Evolutionary conservation across 441 rosid genomes (phyloP), one percentile per base, ranked within the genome.

Genomic region (Adansonia madagascariensis): DNA sequence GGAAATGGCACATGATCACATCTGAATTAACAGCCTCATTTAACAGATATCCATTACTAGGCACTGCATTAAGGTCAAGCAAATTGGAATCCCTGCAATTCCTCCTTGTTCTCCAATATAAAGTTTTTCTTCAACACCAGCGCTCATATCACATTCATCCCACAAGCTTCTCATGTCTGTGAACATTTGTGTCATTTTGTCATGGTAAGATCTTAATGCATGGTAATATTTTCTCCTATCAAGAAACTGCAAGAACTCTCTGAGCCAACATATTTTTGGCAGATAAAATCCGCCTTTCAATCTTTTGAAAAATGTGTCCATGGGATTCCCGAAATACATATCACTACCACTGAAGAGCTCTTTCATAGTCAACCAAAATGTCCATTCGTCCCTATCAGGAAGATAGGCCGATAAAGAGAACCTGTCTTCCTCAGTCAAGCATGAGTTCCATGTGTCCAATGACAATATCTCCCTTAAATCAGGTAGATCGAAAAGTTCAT

Each of bases 341-440:
- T 81, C 78, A 73, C 77, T 81, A 64, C 91, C 91, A 76, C 84
- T 84, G 77, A 91, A 83, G 81, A 91, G 87, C 71, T 89, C 91
- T 74, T 79, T 83, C 92, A 89, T 84, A 7, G 88, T 88, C 79
- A 81, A 17, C 77, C 60, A 57, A 78, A 89, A 91, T 4, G 84
- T 85, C 65, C 85, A 82, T 73, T 86, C 86, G 71, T 88, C 92
- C 90, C 88, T 83, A 84, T 91, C 93, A 2, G 95, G 95, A 46
- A 91, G 89, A 81, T 85, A 85, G 81, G 84, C 82, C 2, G 89
- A 84, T 27, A 91, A 82, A 49, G 49, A 74, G 79, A 85, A 88
- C 79, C 93, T 85, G 59, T 91, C 95, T 75, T 88, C 93, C 80
- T 88, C 90, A 0, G 93, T 86, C 57, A 88, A 84, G 82, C 84